Evolutionary conservation across 2,329 filamentous ascomycete species (phyloP), one percentile per base, ranked within the genome.

Genomic region (Ophiocordyceps camponoti-saundersi): DNA sequence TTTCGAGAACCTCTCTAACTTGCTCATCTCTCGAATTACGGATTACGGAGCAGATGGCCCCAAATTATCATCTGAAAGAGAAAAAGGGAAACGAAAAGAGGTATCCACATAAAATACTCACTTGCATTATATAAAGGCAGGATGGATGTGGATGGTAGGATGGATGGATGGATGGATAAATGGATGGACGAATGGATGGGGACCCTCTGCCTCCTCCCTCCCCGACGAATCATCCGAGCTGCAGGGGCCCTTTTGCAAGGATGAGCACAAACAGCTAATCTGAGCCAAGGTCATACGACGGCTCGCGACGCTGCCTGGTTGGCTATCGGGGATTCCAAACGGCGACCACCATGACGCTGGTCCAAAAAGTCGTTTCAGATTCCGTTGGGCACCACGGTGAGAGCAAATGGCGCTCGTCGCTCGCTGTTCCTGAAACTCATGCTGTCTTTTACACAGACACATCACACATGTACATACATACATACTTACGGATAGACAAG

Each of bases 351-450:
- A 46, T 32, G 29, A 42, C 21, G 18, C 21, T 42, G 40, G 39
- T 21, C 43, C 43, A 48, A 21, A 22, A 34, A 22, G 44, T 50
- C 51, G 57, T 59, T 59, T 58, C 57, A 57, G 55, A 56, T 52
- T 50, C 48, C 50, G 52, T 52, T 49, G 52, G 52, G 51, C 44
- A 36, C 53, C 49, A 52, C 51, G 53, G 53, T 53, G 52, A 53
- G 52, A 52, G 56, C 53, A 2, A 55, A 55, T 54, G 50, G n/a
- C n/a, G n/a, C n/a, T n/a, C n/a, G n/a, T n/a, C n/a, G n/a, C n/a
- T n/a, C n/a, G 48, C 53, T 48, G 56, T 58, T 56, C 55, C 55
- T 57, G 56, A 57, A 57, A 57, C 56, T 53, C 51, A 48, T 45
- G 46, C n/a, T 34, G 30, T 34, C 30, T 34, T 34, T 34, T n/a